Conservation (phyloP, 176 grass and related monocot species). For the Neostapfia colusana region DNA sequence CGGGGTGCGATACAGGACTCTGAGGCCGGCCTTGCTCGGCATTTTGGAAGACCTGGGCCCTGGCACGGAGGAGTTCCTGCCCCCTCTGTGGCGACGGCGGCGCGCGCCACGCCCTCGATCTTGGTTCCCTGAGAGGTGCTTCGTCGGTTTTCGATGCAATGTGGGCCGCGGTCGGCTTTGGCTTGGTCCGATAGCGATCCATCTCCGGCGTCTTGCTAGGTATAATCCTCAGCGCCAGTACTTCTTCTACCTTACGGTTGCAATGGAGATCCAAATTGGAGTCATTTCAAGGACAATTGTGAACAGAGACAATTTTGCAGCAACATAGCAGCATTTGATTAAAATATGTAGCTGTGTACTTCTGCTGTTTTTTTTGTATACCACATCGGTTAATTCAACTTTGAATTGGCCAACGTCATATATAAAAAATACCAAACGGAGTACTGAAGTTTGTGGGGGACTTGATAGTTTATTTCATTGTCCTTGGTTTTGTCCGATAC, state of each 20-base stretch:
- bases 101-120: conserved; percentile 15
- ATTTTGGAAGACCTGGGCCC: neutral
- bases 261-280: neutral
- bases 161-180: neutral
- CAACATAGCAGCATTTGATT: neutral
- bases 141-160: conserved; percentile 5
- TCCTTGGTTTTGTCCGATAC: neutral
- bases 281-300: neutral
- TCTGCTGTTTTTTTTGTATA: neutral
- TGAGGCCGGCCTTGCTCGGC: conserved; percentile 4
- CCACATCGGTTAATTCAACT: neutral
- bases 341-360: neutral
- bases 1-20: conserved; percentile 19
- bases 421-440: neutral
- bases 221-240: neutral
- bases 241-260: conserved; percentile 18
- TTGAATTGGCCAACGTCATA: neutral
- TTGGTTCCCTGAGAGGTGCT: conserved; percentile 8
- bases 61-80: neutral
- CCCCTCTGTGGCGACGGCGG: neutral
- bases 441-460: neutral
- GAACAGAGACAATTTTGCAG: neutral
- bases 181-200: neutral
- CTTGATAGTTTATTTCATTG: neutral
- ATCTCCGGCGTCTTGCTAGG: conserved; percentile 5